A percentile compares a stretch with the other conserved stretches of the same genome.
Evolutionary conservation across 768 basidiomycete species (phyloP).

Genomic region (Hericium rajendrae): DNA sequence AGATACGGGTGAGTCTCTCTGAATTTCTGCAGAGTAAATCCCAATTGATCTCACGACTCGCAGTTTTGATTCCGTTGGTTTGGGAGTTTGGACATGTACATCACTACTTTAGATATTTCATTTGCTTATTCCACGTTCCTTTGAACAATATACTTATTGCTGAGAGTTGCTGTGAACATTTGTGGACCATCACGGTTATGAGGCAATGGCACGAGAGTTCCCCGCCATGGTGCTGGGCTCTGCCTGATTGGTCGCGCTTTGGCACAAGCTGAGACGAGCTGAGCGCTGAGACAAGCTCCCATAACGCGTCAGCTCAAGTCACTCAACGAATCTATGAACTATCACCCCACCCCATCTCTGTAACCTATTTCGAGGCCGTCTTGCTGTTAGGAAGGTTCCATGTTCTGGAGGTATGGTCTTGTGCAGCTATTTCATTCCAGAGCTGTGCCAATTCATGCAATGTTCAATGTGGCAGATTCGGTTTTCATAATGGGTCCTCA

Average conservation of each 20-base stretch:
- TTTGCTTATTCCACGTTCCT: no score
- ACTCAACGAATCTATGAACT: neutral
- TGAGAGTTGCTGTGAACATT: no score
- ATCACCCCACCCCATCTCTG: neutral
- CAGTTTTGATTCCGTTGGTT: slow-evolving; percentile 9
- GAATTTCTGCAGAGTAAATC: neutral
- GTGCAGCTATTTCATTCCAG: no score
- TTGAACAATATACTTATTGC: no score
- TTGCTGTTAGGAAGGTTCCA: neutral
- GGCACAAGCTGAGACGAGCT: neutral
- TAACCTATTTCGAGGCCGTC: neutral
- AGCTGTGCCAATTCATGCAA: no score
- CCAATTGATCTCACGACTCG: neutral
- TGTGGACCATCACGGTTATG: no score
- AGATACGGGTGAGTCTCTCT: slow-evolving; percentile 68
- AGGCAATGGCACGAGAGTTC: neutral
- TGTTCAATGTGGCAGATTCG: slow-evolving; percentile 48
- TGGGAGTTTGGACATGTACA: neutral
- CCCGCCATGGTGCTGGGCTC: neutral
- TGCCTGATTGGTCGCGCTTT: neutral
- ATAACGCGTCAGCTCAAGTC: neutral
- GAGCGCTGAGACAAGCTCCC: neutral
- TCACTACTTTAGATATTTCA: neutral
- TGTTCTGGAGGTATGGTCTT: slow-evolving; percentile 14
- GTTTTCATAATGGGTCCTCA: slow-evolving; percentile 79